Base-by-base conservation (phyloP, 129 eudicot genomes). In the Tanacetum coccineum region DNA sequence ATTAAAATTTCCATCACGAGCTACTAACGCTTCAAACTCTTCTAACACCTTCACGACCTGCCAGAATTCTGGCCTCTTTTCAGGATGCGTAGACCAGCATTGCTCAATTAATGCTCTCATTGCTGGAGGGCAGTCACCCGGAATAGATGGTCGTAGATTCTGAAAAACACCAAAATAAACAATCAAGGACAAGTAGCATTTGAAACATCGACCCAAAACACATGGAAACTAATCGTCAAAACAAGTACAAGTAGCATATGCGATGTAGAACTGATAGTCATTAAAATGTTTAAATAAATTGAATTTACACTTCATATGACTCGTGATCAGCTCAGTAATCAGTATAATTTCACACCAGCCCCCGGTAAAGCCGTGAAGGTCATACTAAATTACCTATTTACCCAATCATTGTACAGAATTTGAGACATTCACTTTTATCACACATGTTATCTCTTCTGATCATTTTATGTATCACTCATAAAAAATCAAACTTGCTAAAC, bases 21-120 rank as follows among this genome's bases (percentile, higher is more conserved):
- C 94, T 52, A 83, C 65, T 60, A 87, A 81, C 64, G 84, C 60
- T 77, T 91, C 82, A 55, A 87, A 91, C 83, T 91, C 87, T 70
- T 91, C 96, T 30, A 91, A 70, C 2, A 87, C 88, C 80, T 85
- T 85, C 83, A 87, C 95, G 55, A 91, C 81, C 68, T 91, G 96
- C 88, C 87, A 80, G 66, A 91, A 91, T 71, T 91, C 96, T 0
- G 98, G 98, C 85, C 98, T 81, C 73, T 83, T 85, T 45, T 91
- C 94, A 3, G 97, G 95, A 12, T 85, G 78, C 45, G 73, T 13
- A 25, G 90, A 80, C 98, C 98, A 91, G 32, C 98, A 91, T 76
- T 85, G 98, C 73, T 91, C 97, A 4, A 91, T 87, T 59, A 91
- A 69, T 1, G 94, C 90, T 77, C 67, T 83, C 96, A 91, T 85